phyloP scores from a whole-genome alignment of 2,329 filamentous ascomycete species.

The Ophiostoma ips region DNA sequence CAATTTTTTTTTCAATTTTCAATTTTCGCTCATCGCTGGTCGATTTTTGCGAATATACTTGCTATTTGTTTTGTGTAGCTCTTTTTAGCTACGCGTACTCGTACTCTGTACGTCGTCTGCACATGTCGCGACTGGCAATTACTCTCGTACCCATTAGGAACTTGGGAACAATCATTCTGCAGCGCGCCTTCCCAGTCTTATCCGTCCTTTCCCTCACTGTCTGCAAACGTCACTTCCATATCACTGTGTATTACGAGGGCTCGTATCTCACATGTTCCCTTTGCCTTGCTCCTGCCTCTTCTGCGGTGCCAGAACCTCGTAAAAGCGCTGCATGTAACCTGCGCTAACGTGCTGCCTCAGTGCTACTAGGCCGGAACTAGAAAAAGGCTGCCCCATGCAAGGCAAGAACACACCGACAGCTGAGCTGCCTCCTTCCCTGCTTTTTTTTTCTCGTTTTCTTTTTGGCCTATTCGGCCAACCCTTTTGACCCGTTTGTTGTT shows the following conservation, averaged over 20 bases:
- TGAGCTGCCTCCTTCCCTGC: slow-evolving; percentile 11
- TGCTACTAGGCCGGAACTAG: slow-evolving; percentile 10
- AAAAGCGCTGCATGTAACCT: slow-evolving; percentile 7
- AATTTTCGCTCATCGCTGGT: background rate
- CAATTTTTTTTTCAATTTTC: background rate
- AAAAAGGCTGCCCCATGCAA: slow-evolving; percentile 7
- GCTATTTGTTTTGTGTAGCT: too few species aligned
- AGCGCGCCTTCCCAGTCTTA: too few species aligned
- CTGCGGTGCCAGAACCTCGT: background rate
- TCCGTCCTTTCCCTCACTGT: too few species aligned
- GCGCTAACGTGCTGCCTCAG: slow-evolving; percentile 3
- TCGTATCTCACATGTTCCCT: background rate
- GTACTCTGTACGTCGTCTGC: too few species aligned
- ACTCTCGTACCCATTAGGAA: too few species aligned
- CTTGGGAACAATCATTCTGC: too few species aligned
- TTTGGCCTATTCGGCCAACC: background rate
- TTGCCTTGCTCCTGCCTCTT: background rate
- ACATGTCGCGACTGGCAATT: too few species aligned
- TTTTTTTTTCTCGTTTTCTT: slow-evolving; percentile 5
- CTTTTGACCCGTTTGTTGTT: background rate
- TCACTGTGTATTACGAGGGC: background rate
- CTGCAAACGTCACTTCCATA: too few species aligned
- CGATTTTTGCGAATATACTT: too few species aligned
- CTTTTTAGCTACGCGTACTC: too few species aligned
- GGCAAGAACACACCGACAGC: slow-evolving; percentile 10